Conservation (phyloP, 1,284 basidiomycete genomes). For the Tilletia setariae region DNA sequence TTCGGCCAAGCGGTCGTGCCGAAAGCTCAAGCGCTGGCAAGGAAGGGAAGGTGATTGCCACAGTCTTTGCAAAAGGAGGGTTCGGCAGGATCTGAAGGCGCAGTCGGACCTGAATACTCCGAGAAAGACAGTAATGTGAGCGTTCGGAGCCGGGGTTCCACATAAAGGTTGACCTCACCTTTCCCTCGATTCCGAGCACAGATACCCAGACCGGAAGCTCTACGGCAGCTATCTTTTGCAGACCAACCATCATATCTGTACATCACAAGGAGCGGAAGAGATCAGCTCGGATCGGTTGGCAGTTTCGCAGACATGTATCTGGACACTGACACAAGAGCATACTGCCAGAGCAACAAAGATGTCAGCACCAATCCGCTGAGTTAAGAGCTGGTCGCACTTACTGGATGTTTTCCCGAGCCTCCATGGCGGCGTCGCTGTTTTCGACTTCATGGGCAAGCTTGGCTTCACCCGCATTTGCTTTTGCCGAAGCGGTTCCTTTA, state of each 20-base stretch:
- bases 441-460: not conserved
- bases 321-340: conserved; percentile 12
- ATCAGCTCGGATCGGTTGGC: not conserved
- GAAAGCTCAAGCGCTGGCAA: conserved; percentile 46
- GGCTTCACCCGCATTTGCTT: not conserved
- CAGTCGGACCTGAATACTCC: conserved; percentile 23
- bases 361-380: not conserved
- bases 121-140: not conserved
- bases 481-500: conserved; percentile 27
- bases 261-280: not conserved
- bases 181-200: conserved; percentile 47
- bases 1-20: conserved; percentile 44
- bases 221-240: conserved; percentile 48
- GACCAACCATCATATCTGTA: conserved; percentile 38
- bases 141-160: not conserved
- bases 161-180: conserved; percentile 24
- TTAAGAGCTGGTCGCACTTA: not conserved
- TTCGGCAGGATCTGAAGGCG: conserved; percentile 44
- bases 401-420: conserved; percentile 15
- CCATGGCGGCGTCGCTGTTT: not conserved
- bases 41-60: conserved; percentile 43
- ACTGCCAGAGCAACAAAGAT: not conserved
- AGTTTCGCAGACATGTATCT: not conserved
- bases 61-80: conserved; percentile 46
- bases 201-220: conserved; percentile 49